Percentiles rank a stretch among this genome's conserved stretches.
phyloP scores from a whole-genome alignment of 2,329 filamentous ascomycete genomes.

The Nothophoma quercina region DNA sequence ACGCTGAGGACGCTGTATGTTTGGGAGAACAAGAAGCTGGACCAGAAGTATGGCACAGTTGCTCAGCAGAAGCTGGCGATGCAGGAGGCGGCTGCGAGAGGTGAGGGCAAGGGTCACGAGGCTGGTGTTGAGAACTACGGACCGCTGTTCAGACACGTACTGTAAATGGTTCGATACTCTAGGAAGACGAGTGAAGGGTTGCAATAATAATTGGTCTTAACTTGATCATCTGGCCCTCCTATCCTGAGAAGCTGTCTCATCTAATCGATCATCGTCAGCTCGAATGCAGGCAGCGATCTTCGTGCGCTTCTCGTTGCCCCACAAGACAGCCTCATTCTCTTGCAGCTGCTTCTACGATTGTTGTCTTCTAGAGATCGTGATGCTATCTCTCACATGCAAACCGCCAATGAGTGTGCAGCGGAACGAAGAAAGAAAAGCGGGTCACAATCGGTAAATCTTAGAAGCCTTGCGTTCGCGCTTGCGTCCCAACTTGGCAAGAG shows the following conservation, averaged over 20 bases:
- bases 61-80: slow-evolving; percentile 35
- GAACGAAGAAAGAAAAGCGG: not conserved
- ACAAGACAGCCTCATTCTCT: no score
- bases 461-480: slow-evolving; percentile 8
- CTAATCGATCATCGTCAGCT: no score
- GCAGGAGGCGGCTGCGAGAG: slow-evolving; percentile 25
- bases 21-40: slow-evolving; percentile 49
- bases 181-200: not conserved
- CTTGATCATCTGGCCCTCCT: no score
- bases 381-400: not conserved
- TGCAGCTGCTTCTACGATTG: not conserved
- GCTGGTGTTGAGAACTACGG: slow-evolving; percentile 46
- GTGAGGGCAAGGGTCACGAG: slow-evolving; percentile 19
- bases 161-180: slow-evolving; percentile 24
- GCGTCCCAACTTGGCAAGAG: slow-evolving; percentile 13
- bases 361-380: not conserved
- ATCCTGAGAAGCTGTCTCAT: no score
- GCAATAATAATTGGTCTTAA: no score
- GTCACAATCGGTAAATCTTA: not conserved
- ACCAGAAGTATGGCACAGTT: slow-evolving; percentile 42
- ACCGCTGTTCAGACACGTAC: slow-evolving; percentile 41
- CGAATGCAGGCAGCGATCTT: no score
- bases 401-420: not conserved
- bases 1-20: slow-evolving; percentile 40
- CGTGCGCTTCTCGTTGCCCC: no score